Evolutionary conservation across 78 protist genomes (phyloP).

Genomic region (Dictyostelium purpureum): DNA sequence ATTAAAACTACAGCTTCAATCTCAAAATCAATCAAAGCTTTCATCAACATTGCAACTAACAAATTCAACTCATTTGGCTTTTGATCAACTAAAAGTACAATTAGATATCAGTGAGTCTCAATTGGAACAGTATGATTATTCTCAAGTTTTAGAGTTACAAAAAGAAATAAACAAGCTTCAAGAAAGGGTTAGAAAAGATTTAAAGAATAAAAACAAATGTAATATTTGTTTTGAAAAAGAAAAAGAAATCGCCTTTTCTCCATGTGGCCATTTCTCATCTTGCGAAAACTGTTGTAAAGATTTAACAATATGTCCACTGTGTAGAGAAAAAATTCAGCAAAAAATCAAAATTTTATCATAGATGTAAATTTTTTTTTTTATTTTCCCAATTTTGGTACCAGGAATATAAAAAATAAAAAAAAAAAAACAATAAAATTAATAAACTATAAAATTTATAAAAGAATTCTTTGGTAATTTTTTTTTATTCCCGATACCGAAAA

Average conservation of each 20-base stretch:
- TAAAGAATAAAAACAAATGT: not conserved
- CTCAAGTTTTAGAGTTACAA: not conserved
- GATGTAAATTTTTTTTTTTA: too few species aligned
- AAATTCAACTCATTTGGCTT: not conserved
- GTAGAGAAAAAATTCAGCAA: not conserved
- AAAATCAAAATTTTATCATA: constrained; percentile 16
- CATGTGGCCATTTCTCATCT: constrained; percentile 16
- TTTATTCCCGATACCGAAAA: too few species aligned
- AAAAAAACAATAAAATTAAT: too few species aligned
- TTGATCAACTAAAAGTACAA: not conserved
- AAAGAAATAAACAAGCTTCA: not conserved
- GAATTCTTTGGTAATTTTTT: too few species aligned
- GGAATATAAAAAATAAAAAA: too few species aligned
- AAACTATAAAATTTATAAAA: too few species aligned
- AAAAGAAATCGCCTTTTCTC: not conserved
- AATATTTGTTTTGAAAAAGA: not conserved
- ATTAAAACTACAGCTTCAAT: too few species aligned
- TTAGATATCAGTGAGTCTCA: not conserved
- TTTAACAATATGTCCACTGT: not conserved
- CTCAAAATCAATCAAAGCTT: not conserved
- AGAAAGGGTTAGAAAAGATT: not conserved
- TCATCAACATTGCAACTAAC: not conserved
- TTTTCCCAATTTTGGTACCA: too few species aligned
- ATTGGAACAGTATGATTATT: not conserved
- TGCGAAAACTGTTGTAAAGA: not conserved